Evolutionary conservation across 2,329 filamentous ascomycete genomes (phyloP), one percentile per base, ranked within the genome.

Genomic region (Drechslerella coelobrocha): DNA sequence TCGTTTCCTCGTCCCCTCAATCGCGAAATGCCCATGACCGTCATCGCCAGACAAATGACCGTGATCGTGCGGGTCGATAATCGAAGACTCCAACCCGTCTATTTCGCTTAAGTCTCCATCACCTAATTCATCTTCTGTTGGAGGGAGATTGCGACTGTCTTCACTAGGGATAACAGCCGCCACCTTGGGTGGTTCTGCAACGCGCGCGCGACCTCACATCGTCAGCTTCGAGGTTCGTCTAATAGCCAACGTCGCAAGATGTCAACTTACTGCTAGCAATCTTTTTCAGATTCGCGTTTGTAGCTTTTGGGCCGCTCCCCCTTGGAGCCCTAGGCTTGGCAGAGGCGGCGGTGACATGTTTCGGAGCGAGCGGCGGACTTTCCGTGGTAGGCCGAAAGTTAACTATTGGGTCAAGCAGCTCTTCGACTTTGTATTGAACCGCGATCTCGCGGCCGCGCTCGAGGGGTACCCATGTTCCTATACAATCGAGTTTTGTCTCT

Each of bases 391-490:
- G 86, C 0, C 89, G 85, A 77, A 87, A 99, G 78, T 97, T 91
- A 80, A 99, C 96, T 73, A 99, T 96, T 55, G 88, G 88, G 53
- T 84, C 84, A 72, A 99, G 83, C 76, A 91, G 90, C 43, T 95
- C 89, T 75, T 92, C 87, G 56, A 96, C 85, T 73, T 89, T 90
- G 79, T 97, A 96, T 75, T 92, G 89, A 75, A 89, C 87, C 34
- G 94, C 94, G 31, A 99, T 86, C 72, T 85, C 81, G 75, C 92
- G 86, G 62, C 92, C 94, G 73, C 90, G 86, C 12, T 88, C 84
- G 6, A 99, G 85, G 6, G 94, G 94, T 53, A 99, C 94, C 92
- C 94, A 99, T 54, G 94, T 99, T 77, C 94, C 90, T 92, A 73
- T 3, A 3, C 10, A 39, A 27, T 29, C 26, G 8, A 14, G 21